Percentiles rank a stretch among this genome's conserved stretches.
phyloP scores from a whole-genome alignment of 2,329 filamentous ascomycete species.

The Fusarium verticillioides region DNA sequence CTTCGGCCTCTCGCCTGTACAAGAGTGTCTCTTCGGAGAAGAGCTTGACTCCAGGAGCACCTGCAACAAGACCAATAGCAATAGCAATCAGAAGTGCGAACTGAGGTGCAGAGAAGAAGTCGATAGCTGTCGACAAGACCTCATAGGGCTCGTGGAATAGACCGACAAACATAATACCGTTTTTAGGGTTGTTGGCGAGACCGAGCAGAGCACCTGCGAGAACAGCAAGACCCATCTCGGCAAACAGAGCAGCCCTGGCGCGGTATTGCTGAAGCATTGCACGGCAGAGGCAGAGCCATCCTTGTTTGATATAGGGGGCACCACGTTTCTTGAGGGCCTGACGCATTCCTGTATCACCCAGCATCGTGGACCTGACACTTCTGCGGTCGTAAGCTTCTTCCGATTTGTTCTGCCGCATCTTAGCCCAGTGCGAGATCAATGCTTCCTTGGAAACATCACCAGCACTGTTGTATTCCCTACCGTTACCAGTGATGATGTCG shows the following conservation, averaged over 20 bases:
- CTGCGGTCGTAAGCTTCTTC: constrained; percentile 26
- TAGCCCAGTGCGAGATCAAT: constrained; percentile 61
- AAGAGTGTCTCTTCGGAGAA: constrained; percentile 59
- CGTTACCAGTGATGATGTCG: constrained; percentile 71
- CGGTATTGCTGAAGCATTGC: constrained; percentile 68
- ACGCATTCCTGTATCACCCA: constrained; percentile 51
- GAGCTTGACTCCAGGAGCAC: constrained; percentile 63
- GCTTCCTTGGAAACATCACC: constrained; percentile 60
- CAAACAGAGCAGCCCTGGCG: constrained; percentile 60
- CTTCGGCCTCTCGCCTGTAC: constrained; percentile 65
- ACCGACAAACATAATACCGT: constrained; percentile 65
- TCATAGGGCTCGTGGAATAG: constrained; percentile 62
- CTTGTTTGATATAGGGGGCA: constrained; percentile 60
- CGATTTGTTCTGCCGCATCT: constrained; percentile 40
- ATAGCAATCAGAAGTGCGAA: constrained; percentile 64
- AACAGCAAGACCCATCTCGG: constrained; percentile 64
- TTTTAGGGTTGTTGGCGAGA: constrained; percentile 59
- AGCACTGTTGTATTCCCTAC: constrained; percentile 58
- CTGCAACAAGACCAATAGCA: constrained; percentile 64
- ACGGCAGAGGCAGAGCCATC: constrained; percentile 63
- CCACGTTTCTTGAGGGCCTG: constrained; percentile 61
- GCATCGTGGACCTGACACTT: constrained; percentile 38
- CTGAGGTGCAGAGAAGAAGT: constrained; percentile 62
- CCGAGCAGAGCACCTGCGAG: constrained; percentile 66
- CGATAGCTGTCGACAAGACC: constrained; percentile 61